A percentile compares a stretch with the other conserved stretches of the same genome.
Conservation (phyloP, 345 rosid genomes). For the Salix viminalis region DNA sequence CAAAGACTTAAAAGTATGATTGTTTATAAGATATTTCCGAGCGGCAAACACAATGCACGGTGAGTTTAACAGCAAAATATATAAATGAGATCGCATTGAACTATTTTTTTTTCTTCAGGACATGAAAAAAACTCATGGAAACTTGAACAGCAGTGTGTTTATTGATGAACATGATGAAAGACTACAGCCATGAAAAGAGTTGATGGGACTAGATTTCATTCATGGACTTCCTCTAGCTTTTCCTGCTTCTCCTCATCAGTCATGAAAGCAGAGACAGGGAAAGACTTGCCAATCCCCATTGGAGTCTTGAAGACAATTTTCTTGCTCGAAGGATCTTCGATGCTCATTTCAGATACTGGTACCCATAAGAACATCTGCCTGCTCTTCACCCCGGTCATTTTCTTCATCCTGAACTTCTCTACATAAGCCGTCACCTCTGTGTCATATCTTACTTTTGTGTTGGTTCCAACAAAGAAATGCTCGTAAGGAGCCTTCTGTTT, state of each 20-base stretch:
- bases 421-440: constrained; percentile 77
- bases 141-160: not conserved
- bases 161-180: not conserved
- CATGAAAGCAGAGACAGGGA: constrained; percentile 63
- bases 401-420: constrained; percentile 78
- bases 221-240: constrained; percentile 32
- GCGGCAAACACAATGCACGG: no score
- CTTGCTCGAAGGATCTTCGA: constrained; percentile 42
- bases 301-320: constrained; percentile 82
- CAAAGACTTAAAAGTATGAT: no score
- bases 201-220: not conserved
- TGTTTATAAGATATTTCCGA: no score
- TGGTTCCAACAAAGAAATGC: constrained; percentile 62
- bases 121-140: not conserved
- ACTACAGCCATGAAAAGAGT: not conserved
- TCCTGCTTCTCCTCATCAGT: constrained; percentile 66
- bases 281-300: constrained; percentile 82
- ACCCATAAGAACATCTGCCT: constrained; percentile 86
- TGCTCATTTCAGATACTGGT: constrained; percentile 73
- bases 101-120: not conserved
- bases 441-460: constrained; percentile 59
- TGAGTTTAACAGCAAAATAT: no score
- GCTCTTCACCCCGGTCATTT: constrained; percentile 89
- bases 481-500: constrained; percentile 67
- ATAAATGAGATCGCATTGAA: no score